phyloP scores from a whole-genome alignment of 495 filamentous ascomycete species.

The Pseudotulostoma volvatum region DNA sequence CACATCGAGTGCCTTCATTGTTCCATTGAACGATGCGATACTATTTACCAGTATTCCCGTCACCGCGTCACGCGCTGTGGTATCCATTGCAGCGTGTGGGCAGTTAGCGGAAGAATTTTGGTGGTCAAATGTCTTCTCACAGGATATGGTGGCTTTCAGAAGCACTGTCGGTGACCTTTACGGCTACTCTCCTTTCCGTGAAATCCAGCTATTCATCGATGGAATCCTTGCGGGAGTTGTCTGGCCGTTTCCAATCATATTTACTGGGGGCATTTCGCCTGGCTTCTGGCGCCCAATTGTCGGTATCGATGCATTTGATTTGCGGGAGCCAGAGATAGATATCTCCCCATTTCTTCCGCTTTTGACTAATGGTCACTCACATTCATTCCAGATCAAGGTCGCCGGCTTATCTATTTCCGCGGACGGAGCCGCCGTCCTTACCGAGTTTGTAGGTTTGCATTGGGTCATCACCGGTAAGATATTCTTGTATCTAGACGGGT shows the following conservation, averaged over 20 bases:
- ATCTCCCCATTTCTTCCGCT: constrained; percentile 61
- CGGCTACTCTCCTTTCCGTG: constrained; percentile 64
- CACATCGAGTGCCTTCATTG: constrained; percentile 46
- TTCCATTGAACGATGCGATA: constrained; percentile 49
- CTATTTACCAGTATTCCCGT: constrained; percentile 39
- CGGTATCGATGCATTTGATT: constrained; percentile 70
- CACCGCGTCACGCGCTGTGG: constrained; percentile 50
- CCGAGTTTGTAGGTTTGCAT: constrained; percentile 50
- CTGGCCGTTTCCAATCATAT: constrained; percentile 79
- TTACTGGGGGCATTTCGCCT: constrained; percentile 74
- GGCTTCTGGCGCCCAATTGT: constrained; percentile 73
- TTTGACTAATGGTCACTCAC: constrained; percentile 44
- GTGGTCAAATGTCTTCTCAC: constrained; percentile 66
- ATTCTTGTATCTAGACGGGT: constrained; percentile 50
- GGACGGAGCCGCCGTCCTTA: no score
- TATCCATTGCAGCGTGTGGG: constrained; percentile 62
- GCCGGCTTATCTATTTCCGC: constrained; percentile 39
- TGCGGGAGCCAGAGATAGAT: constrained; percentile 70
- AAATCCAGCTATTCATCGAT: constrained; percentile 69
- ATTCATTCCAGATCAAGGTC: constrained; percentile 57
- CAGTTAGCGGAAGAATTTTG: constrained; percentile 76
- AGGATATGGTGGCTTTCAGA: constrained; percentile 44
- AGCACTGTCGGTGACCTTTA: constrained; percentile 39
- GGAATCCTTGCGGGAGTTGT: constrained; percentile 58
- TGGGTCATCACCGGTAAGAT: constrained; percentile 79